phyloP scores from a whole-genome alignment of 2,329 filamentous ascomycete genomes.

The Neurospora crassa region DNA sequence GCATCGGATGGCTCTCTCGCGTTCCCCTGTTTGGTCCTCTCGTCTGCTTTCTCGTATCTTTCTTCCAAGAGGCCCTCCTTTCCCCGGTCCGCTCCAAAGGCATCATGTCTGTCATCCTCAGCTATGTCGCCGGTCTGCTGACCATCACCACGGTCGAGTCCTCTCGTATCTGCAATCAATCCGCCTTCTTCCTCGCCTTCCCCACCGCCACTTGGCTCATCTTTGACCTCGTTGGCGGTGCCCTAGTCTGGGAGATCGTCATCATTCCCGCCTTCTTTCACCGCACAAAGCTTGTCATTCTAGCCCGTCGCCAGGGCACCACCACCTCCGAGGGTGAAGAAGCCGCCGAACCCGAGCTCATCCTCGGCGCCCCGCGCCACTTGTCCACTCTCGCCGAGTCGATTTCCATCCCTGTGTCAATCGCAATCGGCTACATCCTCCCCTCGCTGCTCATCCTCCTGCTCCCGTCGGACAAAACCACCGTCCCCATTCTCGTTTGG shows the following conservation, averaged over 20 bases:
- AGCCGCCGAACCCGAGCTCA: conserved; percentile 21
- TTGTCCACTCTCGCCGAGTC: conserved; percentile 39
- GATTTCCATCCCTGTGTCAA: conserved; percentile 43
- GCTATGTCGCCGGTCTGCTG: conserved; percentile 36
- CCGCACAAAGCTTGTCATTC: conserved; percentile 28
- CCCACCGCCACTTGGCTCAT: conserved; percentile 34
- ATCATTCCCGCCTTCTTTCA: conserved; percentile 41
- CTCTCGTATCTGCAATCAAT: conserved; percentile 30
- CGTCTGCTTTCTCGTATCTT: conserved; percentile 40
- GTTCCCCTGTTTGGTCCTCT: conserved; percentile 36
- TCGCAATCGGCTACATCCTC: conserved; percentile 36
- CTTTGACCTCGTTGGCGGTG: conserved; percentile 39
- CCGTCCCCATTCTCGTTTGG: conserved; percentile 34
- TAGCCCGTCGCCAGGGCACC: conserved; percentile 12
- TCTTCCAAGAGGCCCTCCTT: conserved; percentile 35
- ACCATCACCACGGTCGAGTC: conserved; percentile 41
- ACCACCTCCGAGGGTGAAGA: conserved; percentile 10
- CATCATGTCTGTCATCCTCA: conserved; percentile 32
- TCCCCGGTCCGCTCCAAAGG: conserved; percentile 29
- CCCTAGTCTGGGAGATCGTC: conserved; percentile 41
- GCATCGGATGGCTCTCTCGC: conserved; percentile 33
- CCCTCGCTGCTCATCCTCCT: conserved; percentile 38
- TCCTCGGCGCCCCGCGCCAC: conserved; percentile 25
- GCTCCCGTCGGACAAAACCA: conserved; percentile 19
- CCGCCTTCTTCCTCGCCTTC: conserved; percentile 22